Evolutionary conservation across 2,329 filamentous ascomycete genomes (phyloP), one percentile per base, ranked within the genome.

Genomic region (Penicillium janthinellum): DNA sequence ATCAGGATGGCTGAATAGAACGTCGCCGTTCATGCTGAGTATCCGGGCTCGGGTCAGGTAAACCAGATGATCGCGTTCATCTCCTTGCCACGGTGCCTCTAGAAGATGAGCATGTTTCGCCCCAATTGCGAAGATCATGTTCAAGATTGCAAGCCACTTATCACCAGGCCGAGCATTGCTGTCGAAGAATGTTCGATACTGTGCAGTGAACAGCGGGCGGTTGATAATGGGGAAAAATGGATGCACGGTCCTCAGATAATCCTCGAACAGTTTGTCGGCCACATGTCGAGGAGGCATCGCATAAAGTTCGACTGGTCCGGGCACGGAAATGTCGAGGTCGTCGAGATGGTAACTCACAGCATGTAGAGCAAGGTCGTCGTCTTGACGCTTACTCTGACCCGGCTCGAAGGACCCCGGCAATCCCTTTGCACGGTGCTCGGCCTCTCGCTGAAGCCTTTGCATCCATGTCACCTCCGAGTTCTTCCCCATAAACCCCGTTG

Each of bases 401-500:
- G 62, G 58, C 34, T 76, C 72, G 34, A 69, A 63, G 15, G 59
- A 69, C 7, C 70, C 71, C 12, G 73, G 64, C 50, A 72, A 52
- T 44, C 67, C 69, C 58, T 58, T 70, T 10, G 64, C 60, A 48
- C 74, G 67, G 64, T 78, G 67, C 39, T 73, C 71, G 58, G 75
- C 70, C 68, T 80, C 73, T 67, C 70, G 66, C 7, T 72, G 73
- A 25, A 80, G 60, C 39, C 76, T 71, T 60, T 80, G 78, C 65
- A 80, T 73, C 79, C 79, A 81, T 14, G 74, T 79, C 14, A 79
- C 65, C 56, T 80, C 78, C 0, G 78, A 81, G 42, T 78, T 79
- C 59, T 80, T 80, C 3, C 79, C 79, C 70, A 79, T 76, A 60
- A 76, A 81, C 1, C 78, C 77, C 1, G 76, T 79, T 7, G 74